Percentiles rank a stretch among this genome's conserved stretches.
phyloP scores from a whole-genome alignment of 495 filamentous ascomycete genomes.

The Jackrogersella minutella region DNA sequence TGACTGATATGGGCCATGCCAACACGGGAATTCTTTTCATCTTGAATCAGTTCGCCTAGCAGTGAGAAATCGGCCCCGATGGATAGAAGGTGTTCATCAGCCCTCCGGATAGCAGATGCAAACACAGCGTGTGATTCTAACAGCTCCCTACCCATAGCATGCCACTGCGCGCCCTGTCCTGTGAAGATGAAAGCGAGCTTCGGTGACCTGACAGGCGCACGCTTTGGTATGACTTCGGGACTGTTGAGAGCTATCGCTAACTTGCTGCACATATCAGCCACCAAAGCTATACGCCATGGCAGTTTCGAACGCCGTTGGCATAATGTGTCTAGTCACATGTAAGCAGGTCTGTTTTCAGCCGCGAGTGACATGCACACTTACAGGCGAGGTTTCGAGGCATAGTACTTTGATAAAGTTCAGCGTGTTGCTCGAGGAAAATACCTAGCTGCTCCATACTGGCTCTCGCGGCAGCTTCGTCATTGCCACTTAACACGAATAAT shows the following conservation, averaged over 20 bases:
- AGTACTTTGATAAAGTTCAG: conserved; percentile 55
- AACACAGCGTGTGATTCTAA: conserved; percentile 52
- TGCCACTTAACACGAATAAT: conserved; percentile 38
- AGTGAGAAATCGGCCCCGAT: conserved; percentile 51
- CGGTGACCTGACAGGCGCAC: conserved; percentile 41
- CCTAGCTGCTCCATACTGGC: conserved; percentile 40
- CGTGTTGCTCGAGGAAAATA: conserved; percentile 56
- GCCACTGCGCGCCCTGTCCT: conserved; percentile 62
- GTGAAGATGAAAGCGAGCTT: conserved; percentile 54
- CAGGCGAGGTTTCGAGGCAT: conserved; percentile 51
- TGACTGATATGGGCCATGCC: conserved; percentile 57
- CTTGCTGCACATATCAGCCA: conserved; percentile 47
- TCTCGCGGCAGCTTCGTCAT: conserved; percentile 37
- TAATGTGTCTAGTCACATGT: conserved; percentile 45
- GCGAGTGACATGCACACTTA: conserved; percentile 7
- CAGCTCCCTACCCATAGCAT: conserved; percentile 62
- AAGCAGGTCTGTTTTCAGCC: background rate
- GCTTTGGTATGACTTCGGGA: conserved; percentile 44
- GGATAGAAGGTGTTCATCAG: conserved; percentile 40
- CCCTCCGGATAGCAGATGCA: conserved; percentile 43
- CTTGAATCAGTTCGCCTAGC: conserved; percentile 41
- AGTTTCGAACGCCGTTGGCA: conserved; percentile 51
- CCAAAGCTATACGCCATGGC: conserved; percentile 49
- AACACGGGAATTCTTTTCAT: conserved; percentile 53
- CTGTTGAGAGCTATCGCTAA: conserved; percentile 46